Base-by-base conservation (phyloP, 345 rosid species). In the Atalantia buxifolia region DNA sequence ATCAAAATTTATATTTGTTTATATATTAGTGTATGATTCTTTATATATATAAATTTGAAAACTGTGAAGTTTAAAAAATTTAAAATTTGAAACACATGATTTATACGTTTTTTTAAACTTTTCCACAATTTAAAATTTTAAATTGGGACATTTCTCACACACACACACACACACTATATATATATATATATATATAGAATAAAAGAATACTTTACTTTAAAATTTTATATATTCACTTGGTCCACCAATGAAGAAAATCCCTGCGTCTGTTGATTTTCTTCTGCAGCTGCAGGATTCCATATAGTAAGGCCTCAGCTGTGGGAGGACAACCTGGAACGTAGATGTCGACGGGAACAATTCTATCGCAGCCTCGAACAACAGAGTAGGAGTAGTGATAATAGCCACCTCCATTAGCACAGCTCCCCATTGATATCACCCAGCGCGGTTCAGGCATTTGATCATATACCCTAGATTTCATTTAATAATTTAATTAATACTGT, bases 371-470 rank as follows among this genome's bases (percentile, higher is more conserved):
- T 36, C 97, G 84, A 63, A 96, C 99, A 31, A 92, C 98, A 0
- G 99, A 90, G 89, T 94, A 96, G 12, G 97, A 96, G 90, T 94
- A 94, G 84, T 92, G 97, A 77, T 94, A 94, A 90, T 94, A 96
- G 59, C 97, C 98, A 30, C 99, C 99, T 70, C 95, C 98, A 72
- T 92, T 96, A 27, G 99, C 99, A 80, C 97, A 92, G 72, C 99
- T 96, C 63, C 98, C 99, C 98, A 94, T 96, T 9, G 99, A 92
- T 55, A 92, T 92, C 53, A 96, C 98, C 98, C 98, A 94, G 80
- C 93, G 89, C 9, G 98, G 98, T 83, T 96, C 97, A 0, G 97
- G 99, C 99, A 96, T 94, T 79, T 96, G 98, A 78, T 92, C 99
- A 73, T 94, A 96, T 31, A 96, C 98, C 92, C 97, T n/a, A n/a